phyloP scores from a whole-genome alignment of 192 early-diverging fungal genomes.

The Spinellus fusiger region DNA sequence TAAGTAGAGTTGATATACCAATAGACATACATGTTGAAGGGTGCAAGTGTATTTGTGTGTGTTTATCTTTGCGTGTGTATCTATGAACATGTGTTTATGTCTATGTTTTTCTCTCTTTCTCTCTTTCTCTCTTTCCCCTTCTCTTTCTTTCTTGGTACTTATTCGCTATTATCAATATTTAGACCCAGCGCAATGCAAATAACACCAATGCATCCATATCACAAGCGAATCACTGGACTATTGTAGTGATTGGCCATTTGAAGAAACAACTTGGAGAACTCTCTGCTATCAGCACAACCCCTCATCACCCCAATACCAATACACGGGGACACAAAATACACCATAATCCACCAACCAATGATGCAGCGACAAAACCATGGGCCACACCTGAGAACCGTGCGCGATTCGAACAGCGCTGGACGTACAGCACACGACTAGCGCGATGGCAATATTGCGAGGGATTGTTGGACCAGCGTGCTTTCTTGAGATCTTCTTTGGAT shows the following conservation, averaged over 20 bases:
- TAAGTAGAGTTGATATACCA: not conserved
- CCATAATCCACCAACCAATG: not conserved
- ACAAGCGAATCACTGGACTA: slow-evolving; percentile 38
- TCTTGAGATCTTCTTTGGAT: slow-evolving; percentile 43
- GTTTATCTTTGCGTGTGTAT: no score
- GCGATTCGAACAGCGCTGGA: slow-evolving; percentile 38
- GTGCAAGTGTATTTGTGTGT: not conserved
- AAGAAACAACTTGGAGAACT: slow-evolving; percentile 42
- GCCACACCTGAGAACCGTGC: slow-evolving; percentile 36
- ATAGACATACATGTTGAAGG: not conserved
- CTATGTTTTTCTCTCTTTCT: not conserved
- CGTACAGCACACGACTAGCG: slow-evolving; percentile 44
- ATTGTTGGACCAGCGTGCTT: slow-evolving; percentile 43
- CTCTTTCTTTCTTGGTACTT: not conserved
- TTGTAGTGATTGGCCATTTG: slow-evolving; percentile 35
- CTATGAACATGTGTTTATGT: no score
- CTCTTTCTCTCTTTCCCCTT: not conserved
- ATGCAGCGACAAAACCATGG: slow-evolving; percentile 37
- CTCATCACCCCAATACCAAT: not conserved
- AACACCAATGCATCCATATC: slow-evolving; percentile 9
- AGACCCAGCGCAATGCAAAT: slow-evolving; percentile 20
- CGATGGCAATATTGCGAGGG: slow-evolving; percentile 55
- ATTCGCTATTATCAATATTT: not conserved
- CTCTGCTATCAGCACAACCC: not conserved
- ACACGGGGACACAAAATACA: not conserved